These are phyloP conservation scores for Obba rivulosa DNA, from an alignment of 768 basidiomycete genomes.

Conservation along the genomic window DNA sequence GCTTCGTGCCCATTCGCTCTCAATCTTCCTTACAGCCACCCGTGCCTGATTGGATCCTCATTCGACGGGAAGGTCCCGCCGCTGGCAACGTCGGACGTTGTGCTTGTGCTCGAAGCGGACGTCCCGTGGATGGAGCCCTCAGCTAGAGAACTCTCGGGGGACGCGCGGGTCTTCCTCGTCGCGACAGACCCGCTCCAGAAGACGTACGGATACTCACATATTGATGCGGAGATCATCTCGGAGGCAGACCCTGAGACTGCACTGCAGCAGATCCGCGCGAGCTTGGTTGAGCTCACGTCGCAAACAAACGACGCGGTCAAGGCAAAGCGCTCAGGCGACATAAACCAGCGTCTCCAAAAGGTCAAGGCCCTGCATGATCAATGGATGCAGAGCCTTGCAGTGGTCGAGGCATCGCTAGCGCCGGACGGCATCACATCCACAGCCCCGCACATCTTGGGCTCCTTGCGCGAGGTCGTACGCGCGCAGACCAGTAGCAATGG, in stretches of 20 bases:
- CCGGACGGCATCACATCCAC: constrained; percentile 9
- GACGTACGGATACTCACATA: constrained; percentile 41
- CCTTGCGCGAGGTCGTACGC: constrained; percentile 39
- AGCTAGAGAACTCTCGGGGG: constrained; percentile 33
- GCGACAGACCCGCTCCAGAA: constrained; percentile 61
- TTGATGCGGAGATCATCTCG: constrained; percentile 54
- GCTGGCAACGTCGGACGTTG: constrained; percentile 52
- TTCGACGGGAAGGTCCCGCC: constrained; percentile 42
- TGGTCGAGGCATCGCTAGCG: constrained; percentile 10
- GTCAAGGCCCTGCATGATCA: constrained; percentile 8
- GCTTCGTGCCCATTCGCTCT: constrained; percentile 44
- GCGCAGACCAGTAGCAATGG: constrained; percentile 34
- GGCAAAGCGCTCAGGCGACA: neutral
- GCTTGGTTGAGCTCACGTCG: neutral
- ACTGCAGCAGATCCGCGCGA: constrained; percentile 34
- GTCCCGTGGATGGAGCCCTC: constrained; percentile 59
- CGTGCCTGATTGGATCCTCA: constrained; percentile 46
- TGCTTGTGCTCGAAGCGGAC: constrained; percentile 62
- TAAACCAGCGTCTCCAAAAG: constrained; percentile 2
- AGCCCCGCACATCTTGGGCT: constrained; percentile 33
- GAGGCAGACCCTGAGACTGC: constrained; percentile 51
- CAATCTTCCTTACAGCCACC: constrained; percentile 53
- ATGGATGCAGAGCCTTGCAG: constrained; percentile 15
- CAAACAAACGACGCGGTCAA: neutral
- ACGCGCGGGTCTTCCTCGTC: constrained; percentile 52